Percentiles rank a stretch among this genome's conserved stretches.
These are phyloP conservation scores for Sarcodon aspratus DNA, from an alignment of 768 basidiomycete genomes.

Conservation along the genomic window DNA sequence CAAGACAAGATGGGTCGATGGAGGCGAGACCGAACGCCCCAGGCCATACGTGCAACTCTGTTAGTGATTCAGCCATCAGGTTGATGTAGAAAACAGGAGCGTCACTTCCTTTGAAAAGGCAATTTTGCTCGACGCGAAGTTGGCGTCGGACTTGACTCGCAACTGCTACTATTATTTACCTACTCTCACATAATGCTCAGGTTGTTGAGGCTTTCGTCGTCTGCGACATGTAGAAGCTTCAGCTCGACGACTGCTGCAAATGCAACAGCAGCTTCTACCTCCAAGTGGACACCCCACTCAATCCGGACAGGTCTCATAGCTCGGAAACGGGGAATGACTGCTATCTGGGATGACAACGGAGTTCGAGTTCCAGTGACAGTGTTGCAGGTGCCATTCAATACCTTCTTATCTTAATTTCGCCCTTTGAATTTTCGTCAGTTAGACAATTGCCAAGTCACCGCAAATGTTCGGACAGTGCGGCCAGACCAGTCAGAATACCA, in stretches of 20 bases:
- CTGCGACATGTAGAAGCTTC: not conserved
- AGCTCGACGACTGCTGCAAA: constrained; percentile 7
- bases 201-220: not conserved
- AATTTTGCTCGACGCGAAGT: not conserved
- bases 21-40: constrained; percentile 53
- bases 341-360: constrained; percentile 86
- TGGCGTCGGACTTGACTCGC: not conserved
- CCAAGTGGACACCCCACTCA: constrained; percentile 79
- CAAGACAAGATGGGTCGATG: constrained; percentile 53
- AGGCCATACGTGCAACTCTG: constrained; percentile 57
- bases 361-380: constrained; percentile 85
- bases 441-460: constrained; percentile 85
- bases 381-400: constrained; percentile 55
- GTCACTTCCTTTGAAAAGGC: not conserved
- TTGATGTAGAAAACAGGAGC: not conserved
- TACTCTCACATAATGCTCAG: not conserved
- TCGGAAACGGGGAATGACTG: constrained; percentile 92
- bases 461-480: constrained; percentile 55
- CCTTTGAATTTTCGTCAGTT: constrained; percentile 31
- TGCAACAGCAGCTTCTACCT: constrained; percentile 12
- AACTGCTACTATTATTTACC: not conserved
- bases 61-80: not conserved
- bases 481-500: constrained; percentile 67
- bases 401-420: not conserved
- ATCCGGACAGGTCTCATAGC: constrained; percentile 89